Evolutionary conservation across 345 rosid species (phyloP).

Genomic region (Hibiscus mutabilis): DNA sequence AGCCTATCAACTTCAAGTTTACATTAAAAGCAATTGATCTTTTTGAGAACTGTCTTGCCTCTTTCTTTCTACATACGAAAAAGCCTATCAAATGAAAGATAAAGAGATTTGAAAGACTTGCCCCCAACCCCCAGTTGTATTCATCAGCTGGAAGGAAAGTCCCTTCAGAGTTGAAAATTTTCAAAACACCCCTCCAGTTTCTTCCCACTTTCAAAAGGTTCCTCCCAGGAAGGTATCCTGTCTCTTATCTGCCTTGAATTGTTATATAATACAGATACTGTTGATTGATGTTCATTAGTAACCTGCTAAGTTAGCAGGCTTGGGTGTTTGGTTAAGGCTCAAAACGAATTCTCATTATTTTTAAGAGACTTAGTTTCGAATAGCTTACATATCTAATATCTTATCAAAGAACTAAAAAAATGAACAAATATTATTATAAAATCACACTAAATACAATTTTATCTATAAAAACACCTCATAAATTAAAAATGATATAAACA

Average conservation of each 20-base stretch:
- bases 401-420: too few relatives aligned
- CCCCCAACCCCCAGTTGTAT: background rate
- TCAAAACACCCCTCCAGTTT: too few relatives aligned
- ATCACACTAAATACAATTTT: too few relatives aligned
- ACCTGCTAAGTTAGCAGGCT: background rate
- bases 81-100: background rate
- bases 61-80: constrained; percentile 8
- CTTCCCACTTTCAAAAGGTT: background rate
- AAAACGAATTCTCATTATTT: too few relatives aligned
- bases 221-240: background rate
- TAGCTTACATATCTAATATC: too few relatives aligned
- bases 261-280: background rate
- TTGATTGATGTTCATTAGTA: background rate
- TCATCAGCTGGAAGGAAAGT: background rate
- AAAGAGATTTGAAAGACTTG: too few relatives aligned
- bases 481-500: too few relatives aligned
- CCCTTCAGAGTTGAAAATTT: background rate
- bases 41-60: background rate
- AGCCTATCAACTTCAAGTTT: constrained; percentile 12
- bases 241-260: background rate
- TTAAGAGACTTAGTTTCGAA: too few relatives aligned
- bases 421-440: too few relatives aligned
- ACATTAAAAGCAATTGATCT: constrained; percentile 1
- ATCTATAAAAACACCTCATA: too few relatives aligned
- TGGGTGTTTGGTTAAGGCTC: background rate